Evolutionary conservation across 768 basidiomycete genomes (phyloP).

Genomic region (Trametes meyenii): DNA sequence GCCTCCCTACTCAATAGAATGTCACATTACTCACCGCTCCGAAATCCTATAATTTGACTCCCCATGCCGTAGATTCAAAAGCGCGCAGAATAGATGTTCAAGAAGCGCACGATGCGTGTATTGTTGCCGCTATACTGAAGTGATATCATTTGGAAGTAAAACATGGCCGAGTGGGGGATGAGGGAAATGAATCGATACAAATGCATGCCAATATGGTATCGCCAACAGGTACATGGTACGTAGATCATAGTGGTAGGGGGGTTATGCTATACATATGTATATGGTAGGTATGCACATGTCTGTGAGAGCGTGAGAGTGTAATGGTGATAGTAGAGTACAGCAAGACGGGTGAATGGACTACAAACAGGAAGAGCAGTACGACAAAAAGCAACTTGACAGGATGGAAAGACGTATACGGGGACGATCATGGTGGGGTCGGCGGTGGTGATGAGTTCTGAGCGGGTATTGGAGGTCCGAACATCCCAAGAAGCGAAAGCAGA

Average conservation of each 20-base stretch:
- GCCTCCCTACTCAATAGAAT: no score
- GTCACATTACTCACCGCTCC: no score
- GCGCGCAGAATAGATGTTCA: no score
- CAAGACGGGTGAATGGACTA: not conserved
- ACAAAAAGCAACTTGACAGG: constrained; percentile 10
- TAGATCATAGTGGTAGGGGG: constrained; percentile 9
- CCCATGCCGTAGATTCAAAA: no score
- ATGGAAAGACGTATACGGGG: not conserved
- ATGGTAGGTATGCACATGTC: constrained; percentile 4
- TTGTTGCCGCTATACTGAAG: no score
- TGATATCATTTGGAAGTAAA: no score
- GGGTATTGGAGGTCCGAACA: constrained; percentile 43
- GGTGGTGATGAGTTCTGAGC: constrained; percentile 17
- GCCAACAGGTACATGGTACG: constrained; percentile 14
- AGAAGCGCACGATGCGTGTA: no score
- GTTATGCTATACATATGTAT: constrained; percentile 16
- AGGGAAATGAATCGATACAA: constrained; percentile 10
- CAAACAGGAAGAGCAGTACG: not conserved
- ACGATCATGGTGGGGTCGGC: constrained; percentile 13
- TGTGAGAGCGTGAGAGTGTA: not conserved
- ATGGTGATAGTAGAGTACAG: not conserved
- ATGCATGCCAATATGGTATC: constrained; percentile 13
- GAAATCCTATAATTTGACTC: no score
- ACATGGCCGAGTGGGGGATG: not conserved
- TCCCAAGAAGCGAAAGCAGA: constrained; percentile 53